phyloP scores from a whole-genome alignment of 306 rosid species.

The Quercus rubra region DNA sequence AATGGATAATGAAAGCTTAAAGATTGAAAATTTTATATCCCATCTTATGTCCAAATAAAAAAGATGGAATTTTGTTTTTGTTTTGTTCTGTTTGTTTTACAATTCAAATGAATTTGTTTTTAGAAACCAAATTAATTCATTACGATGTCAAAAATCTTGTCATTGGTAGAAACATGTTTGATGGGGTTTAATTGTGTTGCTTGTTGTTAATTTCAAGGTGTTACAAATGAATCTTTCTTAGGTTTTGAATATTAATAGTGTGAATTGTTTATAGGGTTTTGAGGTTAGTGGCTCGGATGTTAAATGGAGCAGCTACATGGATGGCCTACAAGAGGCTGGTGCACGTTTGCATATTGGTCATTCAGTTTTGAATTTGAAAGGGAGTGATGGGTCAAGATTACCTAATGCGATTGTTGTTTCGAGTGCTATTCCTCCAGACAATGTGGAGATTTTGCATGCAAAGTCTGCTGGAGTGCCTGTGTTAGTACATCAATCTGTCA shows the following conservation, averaged over 20 bases:
- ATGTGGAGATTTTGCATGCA: conserved; percentile 24
- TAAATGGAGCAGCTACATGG: conserved; percentile 31
- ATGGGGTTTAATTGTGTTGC: background rate
- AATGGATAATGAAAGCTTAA: background rate
- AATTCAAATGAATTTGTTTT: background rate
- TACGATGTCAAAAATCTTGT: background rate
- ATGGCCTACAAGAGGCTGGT: conserved; percentile 23
- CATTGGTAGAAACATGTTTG: no score
- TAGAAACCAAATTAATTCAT: background rate
- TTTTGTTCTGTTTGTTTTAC: background rate
- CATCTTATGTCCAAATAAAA: background rate
- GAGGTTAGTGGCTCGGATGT: conserved; percentile 37
- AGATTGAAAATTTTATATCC: background rate
- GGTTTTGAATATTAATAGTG: background rate
- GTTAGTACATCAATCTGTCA: conserved; percentile 13
- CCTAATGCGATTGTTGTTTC: conserved; percentile 25
- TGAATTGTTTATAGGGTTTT: conserved; percentile 12
- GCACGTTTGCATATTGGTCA: conserved; percentile 21
- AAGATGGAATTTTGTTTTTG: background rate
- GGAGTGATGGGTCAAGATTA: background rate
- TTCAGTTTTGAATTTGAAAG: conserved; percentile 18
- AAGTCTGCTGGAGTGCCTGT: conserved; percentile 26
- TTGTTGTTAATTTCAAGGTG: background rate
- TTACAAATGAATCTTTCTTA: background rate
- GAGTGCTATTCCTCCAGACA: conserved; percentile 29